Evolutionary conservation across 176 grass and related monocot genomes (phyloP).

Genomic region (Phoenix dactylifera): DNA sequence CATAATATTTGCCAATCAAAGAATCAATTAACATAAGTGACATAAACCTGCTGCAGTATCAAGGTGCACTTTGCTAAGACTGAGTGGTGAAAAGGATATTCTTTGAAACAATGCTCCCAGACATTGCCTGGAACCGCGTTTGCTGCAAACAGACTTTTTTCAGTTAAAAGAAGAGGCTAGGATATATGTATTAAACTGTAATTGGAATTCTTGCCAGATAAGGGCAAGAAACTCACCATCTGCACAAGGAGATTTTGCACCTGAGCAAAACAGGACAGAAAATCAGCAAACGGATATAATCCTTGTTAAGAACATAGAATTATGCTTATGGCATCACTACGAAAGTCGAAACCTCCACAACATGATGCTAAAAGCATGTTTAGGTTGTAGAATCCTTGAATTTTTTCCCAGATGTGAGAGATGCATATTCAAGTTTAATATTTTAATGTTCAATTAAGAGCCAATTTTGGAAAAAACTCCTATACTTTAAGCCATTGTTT

Average conservation of each 20-base stretch:
- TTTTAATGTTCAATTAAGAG: background rate
- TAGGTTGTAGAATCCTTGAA: too few species aligned
- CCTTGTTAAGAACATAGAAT: too few species aligned
- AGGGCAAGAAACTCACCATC: constrained; percentile 47
- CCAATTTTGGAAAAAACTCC: background rate
- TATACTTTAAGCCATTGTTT: background rate
- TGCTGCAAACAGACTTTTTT: constrained; percentile 41
- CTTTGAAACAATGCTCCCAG: constrained; percentile 70
- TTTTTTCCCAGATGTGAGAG: too few species aligned
- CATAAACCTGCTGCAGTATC: background rate
- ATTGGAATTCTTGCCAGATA: constrained; percentile 12
- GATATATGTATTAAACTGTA: constrained; percentile 1
- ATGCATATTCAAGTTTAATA: too few species aligned
- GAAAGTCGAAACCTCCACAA: background rate
- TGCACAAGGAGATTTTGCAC: constrained; percentile 87
- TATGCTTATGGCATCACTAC: too few species aligned
- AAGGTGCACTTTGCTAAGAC: background rate
- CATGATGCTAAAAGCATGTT: too few species aligned
- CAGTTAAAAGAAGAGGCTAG: too few species aligned
- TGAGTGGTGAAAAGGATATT: constrained; percentile 69
- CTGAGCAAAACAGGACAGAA: constrained; percentile 27
- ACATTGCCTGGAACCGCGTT: constrained; percentile 90
- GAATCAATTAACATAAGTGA: constrained; percentile 5
- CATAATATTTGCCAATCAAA: background rate
- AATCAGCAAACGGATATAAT: constrained; percentile 5